Percentiles rank a stretch among this genome's conserved stretches.
Evolutionary conservation across 306 rosid species (phyloP).

Genomic region (Prunus mira): DNA sequence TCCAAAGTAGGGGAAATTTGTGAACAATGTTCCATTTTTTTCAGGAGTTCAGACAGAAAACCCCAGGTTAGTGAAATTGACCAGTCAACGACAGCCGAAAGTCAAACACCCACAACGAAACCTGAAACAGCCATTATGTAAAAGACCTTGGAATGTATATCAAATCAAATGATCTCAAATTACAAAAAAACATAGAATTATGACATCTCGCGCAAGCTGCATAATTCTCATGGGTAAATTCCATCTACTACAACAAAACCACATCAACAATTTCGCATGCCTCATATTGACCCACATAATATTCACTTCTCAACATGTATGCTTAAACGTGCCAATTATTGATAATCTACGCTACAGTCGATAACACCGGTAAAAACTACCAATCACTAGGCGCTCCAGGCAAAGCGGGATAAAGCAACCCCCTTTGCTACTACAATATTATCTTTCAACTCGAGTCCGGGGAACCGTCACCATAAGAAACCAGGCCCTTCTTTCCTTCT

Average conservation of each 20-base stretch:
- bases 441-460: slow-evolving; percentile 40
- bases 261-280: slow-evolving; percentile 1
- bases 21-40: too few relatives aligned
- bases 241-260: neutral
- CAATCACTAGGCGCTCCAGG: neutral
- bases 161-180: neutral
- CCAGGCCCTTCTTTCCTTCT: slow-evolving; percentile 72
- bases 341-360: neutral
- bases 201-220: neutral
- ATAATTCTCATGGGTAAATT: neutral
- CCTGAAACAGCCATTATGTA: neutral
- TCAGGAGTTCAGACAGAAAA: too few relatives aligned
- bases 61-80: too few relatives aligned
- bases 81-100: too few relatives aligned
- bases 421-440: neutral
- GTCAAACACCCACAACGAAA: neutral
- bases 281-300: neutral
- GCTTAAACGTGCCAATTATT: slow-evolving; percentile 31
- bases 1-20: too few relatives aligned
- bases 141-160: neutral
- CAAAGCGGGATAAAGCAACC: neutral
- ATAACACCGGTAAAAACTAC: slow-evolving; percentile 1
- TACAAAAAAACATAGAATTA: neutral
- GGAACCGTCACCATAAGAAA: slow-evolving; percentile 74
- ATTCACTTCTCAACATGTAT: slow-evolving; percentile 30